A percentile compares a stretch with the other conserved stretches of the same genome.
Conservation (phyloP, 2,329 filamentous ascomycete species). For the Trichocomaceae sp. region DNA sequence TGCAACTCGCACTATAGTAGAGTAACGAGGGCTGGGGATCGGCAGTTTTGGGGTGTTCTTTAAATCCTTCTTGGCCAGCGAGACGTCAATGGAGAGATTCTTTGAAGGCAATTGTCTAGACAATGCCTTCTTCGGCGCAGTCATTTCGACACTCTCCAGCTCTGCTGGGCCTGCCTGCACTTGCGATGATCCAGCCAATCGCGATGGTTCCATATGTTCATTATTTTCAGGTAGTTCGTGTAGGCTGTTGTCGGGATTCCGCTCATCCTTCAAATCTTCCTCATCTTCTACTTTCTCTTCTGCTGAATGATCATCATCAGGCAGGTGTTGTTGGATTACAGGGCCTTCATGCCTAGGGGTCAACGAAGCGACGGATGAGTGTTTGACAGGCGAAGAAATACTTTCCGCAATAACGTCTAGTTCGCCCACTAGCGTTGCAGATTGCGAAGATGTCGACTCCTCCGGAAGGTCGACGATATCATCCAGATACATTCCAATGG, state of each 20-base stretch:
- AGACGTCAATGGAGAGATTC: slow-evolving; percentile 9
- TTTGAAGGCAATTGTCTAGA: slow-evolving; percentile 5
- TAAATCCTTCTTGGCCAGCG: slow-evolving; percentile 1
- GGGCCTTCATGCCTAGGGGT: neutral
- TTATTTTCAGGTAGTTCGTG: neutral
- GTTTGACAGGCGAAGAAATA: slow-evolving; percentile 8
- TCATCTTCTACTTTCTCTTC: neutral
- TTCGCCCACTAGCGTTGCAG: neutral
- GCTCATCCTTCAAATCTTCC: neutral
- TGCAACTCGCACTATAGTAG: slow-evolving; percentile 26
- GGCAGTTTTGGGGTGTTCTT: slow-evolving; percentile 14
- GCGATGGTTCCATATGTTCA: slow-evolving; percentile 1
- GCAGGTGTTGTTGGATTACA: neutral
- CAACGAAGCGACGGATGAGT: neutral
- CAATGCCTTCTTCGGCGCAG: slow-evolving; percentile 12
- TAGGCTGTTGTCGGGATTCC: neutral
- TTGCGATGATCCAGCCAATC: slow-evolving; percentile 10
- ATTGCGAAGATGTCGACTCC: slow-evolving; percentile 23
- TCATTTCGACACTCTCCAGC: neutral
- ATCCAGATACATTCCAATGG: slow-evolving; percentile 55
- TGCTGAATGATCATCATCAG: neutral
- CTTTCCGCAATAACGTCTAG: slow-evolving; percentile 9
- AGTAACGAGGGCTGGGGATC: slow-evolving; percentile 18
- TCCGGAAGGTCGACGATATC: slow-evolving; percentile 47
- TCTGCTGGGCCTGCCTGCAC: neutral